These are phyloP conservation scores for Helicocarpus griseus DNA, from an alignment of 2,329 filamentous ascomycete species.

Conservation along the genomic window DNA sequence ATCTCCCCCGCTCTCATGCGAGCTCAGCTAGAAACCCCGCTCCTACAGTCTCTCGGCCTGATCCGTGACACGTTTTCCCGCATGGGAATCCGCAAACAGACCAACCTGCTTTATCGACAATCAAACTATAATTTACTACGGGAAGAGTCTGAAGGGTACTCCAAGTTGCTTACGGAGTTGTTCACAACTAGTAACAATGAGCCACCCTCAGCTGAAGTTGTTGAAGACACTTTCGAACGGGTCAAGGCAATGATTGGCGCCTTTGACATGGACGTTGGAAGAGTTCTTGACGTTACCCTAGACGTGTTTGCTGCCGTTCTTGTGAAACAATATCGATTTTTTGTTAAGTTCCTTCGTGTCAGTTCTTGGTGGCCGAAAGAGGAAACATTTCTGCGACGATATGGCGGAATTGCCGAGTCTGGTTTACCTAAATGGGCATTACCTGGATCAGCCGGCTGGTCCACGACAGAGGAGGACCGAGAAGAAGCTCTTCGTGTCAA, in stretches of 20 bases:
- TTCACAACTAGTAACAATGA: slow-evolving; percentile 76
- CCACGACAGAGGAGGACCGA: slow-evolving; percentile 59
- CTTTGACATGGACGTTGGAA: slow-evolving; percentile 91
- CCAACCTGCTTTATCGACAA: slow-evolving; percentile 87
- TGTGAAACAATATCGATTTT: slow-evolving; percentile 87
- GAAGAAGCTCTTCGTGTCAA: slow-evolving; percentile 47
- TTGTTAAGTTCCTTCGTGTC: slow-evolving; percentile 79
- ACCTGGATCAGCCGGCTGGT: slow-evolving; percentile 57
- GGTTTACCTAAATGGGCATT: slow-evolving; percentile 80
- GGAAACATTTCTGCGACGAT: slow-evolving; percentile 38
- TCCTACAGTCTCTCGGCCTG: slow-evolving; percentile 67
- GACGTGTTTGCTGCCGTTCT: slow-evolving; percentile 91
- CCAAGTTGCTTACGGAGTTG: slow-evolving; percentile 89
- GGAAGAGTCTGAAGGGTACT: slow-evolving; percentile 94
- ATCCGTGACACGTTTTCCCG: slow-evolving; percentile 77
- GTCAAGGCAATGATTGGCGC: slow-evolving; percentile 93
- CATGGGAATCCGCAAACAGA: slow-evolving; percentile 79
- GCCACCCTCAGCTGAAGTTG: slow-evolving; percentile 63
- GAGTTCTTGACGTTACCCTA: slow-evolving; percentile 86
- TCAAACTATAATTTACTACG: slow-evolving; percentile 93
- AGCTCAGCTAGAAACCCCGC: slow-evolving; percentile 66
- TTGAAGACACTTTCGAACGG: slow-evolving; percentile 77
- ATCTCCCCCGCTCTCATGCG: slow-evolving; percentile 67
- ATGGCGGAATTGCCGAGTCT: slow-evolving; percentile 30
- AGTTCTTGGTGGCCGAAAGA: slow-evolving; percentile 94